Base-by-base conservation (phyloP, 2,329 filamentous ascomycete species). In the Fusarium foetens region DNA sequence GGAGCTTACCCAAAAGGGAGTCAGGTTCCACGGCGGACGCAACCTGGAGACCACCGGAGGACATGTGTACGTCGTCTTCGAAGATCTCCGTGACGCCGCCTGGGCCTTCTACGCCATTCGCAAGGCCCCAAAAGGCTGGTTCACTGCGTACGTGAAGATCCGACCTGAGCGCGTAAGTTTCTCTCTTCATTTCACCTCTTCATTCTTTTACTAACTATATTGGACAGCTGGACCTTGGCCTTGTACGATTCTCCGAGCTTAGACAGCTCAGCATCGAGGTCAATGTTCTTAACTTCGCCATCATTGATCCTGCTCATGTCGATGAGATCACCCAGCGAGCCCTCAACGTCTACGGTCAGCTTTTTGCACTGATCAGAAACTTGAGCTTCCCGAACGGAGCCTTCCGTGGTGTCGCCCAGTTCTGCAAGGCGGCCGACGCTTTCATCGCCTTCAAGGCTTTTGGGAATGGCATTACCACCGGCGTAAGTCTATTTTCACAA, bases 1-100 rank as follows among this genome's bases (percentile, higher is more conserved):
- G 86, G 81, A 83, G 12, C 73, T 87, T 6, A 80, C 76, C 41
- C 64, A 71, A 16, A 63, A 74, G 63, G 81, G 82, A 60, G 78
- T 49, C 70, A 78, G 42, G 19, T 80, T 82, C 53, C 78, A 83
- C 35, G 85, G 85, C 25, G 77, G 75, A 12, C 81, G 79, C 14
- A 79, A 82, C 31, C 68, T 86, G 3, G 78, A 82, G 21, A 67
- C 77, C 8, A 74, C 76, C 33, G 79, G 78, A 48, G 83, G 84
- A 8, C 84, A 82, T 53, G 83, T 89, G 35, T 87, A 86, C 63
- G 80, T 90, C 29, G 86, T 85, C 8, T 91, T 92, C 73, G 81
- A 84, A 11, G 90, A 92, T 73, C 86, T 91, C 54, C 85, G 88
- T 54, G 89, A 92, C 77, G 85, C 90, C 11, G 86, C 84, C 58